Percentiles rank a stretch among this genome's conserved stretches.
phyloP scores from a whole-genome alignment of 495 filamentous ascomycete species.

The Trichocladium antarcticum region DNA sequence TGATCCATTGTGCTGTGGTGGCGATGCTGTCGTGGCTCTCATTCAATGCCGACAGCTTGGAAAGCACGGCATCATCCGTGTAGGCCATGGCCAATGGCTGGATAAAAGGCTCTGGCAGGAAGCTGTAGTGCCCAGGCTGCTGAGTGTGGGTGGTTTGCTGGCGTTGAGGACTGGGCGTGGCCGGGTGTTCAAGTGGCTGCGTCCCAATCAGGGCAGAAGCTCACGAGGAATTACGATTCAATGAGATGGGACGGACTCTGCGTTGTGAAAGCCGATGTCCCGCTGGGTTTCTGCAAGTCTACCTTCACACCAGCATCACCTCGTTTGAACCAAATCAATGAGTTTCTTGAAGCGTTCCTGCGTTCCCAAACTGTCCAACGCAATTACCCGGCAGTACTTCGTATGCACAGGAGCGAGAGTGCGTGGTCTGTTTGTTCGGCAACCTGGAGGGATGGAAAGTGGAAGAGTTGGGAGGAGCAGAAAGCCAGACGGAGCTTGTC shows the following conservation, averaged over 20 bases:
- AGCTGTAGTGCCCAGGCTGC: background rate
- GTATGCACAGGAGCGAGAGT: conserved; percentile 9
- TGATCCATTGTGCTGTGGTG: conserved; percentile 93
- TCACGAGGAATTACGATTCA: conserved; percentile 6
- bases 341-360: background rate
- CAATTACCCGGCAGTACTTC: conserved; percentile 1
- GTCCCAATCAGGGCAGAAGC: conserved; percentile 4
- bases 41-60: conserved; percentile 89
- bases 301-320: conserved; percentile 1
- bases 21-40: conserved; percentile 95
- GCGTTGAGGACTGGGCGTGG: background rate
- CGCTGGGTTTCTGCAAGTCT: conserved; percentile 7
- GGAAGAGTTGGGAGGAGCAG: conserved; percentile 4
- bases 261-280: background rate
- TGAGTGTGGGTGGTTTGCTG: background rate
- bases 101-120: background rate
- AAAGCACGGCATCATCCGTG: conserved; percentile 81
- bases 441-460: background rate
- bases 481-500: conserved; percentile 13
- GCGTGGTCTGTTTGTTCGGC: conserved; percentile 15
- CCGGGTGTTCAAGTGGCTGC: background rate
- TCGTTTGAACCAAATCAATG: conserved; percentile 1
- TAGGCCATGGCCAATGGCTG: conserved; percentile 58
- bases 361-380: background rate
- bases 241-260: background rate